Evolutionary conservation across 257 asterid species (phyloP).

Genomic region (Osmanthus fragrans): DNA sequence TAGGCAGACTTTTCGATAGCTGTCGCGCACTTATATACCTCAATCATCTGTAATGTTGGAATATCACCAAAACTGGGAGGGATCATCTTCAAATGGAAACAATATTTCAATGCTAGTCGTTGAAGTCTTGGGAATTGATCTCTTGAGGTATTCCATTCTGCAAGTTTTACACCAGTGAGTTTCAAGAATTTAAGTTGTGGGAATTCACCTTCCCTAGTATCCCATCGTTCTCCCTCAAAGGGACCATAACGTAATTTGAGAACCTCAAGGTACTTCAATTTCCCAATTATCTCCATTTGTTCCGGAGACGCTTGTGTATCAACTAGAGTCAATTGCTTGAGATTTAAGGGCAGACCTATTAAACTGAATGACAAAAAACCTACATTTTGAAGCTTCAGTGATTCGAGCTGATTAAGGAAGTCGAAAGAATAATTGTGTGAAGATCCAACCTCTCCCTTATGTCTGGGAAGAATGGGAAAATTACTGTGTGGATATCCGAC

Average conservation of each 20-base stretch:
- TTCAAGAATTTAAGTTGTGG: slow-evolving; percentile 10
- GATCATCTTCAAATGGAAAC: background rate
- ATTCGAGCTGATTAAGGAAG: background rate
- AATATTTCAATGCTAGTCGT: slow-evolving; percentile 10
- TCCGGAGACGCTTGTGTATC: background rate
- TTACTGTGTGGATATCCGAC: no score
- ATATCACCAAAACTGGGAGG: background rate
- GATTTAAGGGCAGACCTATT: background rate
- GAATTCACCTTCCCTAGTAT: background rate
- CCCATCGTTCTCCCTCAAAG: slow-evolving; percentile 3
- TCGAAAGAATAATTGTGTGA: background rate
- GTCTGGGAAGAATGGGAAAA: background rate
- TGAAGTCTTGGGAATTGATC: slow-evolving; percentile 16
- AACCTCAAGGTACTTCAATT: slow-evolving; percentile 11
- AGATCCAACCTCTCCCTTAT: background rate
- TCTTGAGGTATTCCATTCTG: slow-evolving; percentile 9
- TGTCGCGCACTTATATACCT: background rate
- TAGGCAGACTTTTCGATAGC: background rate
- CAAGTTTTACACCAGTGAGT: background rate
- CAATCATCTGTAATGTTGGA: background rate
- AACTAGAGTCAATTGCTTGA: background rate
- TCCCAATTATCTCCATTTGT: background rate
- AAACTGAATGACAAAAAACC: background rate
- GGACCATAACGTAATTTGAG: background rate
- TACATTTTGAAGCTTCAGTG: background rate